Conservation (phyloP, 306 rosid genomes). For the Senna tora region DNA sequence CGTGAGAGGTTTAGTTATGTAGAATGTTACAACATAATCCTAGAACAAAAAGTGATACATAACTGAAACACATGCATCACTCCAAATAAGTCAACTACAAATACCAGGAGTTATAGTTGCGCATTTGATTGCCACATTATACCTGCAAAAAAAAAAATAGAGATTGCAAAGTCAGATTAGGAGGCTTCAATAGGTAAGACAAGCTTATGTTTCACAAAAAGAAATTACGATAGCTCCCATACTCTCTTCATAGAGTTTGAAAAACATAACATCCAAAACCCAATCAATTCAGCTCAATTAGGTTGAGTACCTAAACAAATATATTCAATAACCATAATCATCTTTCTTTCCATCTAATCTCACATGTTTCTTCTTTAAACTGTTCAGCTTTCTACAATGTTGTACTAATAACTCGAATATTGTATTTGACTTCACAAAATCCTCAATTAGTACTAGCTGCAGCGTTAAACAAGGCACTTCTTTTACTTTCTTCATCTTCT, state of each 20-base stretch:
- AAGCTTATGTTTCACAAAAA: constrained; percentile 13
- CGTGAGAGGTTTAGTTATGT: constrained; percentile 37
- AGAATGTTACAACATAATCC: not conserved
- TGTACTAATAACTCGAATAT: not conserved
- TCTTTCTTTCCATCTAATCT: constrained; percentile 15
- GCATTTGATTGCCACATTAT: constrained; percentile 97
- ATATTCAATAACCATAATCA: constrained; percentile 7
- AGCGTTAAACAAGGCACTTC: not conserved
- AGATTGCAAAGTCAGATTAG: constrained; percentile 12
- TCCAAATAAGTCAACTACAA: constrained; percentile 11
- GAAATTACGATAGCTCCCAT: constrained; percentile 16
- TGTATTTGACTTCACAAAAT: not conserved
- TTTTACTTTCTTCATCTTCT: not conserved
- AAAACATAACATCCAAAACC: constrained; percentile 5
- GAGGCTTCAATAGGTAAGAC: constrained; percentile 6
- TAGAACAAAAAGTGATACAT: not conserved
- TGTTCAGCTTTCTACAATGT: constrained; percentile 10
- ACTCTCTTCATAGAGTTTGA: constrained; percentile 26
- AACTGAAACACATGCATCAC: constrained; percentile 6
- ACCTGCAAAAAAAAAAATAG: constrained; percentile 49
- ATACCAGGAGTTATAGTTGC: constrained; percentile 99
- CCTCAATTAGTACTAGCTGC: not conserved
- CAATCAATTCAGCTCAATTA: constrained; percentile 8
- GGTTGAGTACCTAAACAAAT: constrained; percentile 13
- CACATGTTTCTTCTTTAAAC: constrained; percentile 1